Evolutionary conservation across 306 rosid genomes (phyloP), one percentile per base, ranked within the genome.

Genomic region (Citrullus amarus): DNA sequence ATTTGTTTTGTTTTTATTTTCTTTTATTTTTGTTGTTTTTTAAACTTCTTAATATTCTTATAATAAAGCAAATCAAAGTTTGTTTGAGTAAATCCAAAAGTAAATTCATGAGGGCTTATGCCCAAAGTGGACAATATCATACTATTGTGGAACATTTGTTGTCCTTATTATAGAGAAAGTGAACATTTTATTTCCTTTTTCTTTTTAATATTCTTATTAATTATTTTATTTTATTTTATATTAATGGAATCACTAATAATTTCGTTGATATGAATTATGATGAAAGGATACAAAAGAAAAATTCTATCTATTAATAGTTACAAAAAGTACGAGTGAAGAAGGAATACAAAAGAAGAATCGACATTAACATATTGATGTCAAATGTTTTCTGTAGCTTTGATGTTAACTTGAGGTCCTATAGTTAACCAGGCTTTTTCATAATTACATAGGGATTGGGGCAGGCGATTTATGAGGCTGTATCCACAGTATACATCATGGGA

Each of bases 401-500:
- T 60, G 22, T 34, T 74, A 82, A 32, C 59, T 57, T 71, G 55
- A 58, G 18, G 74, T 78, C 38, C 58, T 15, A 50, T 55, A 18
- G n/a, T 59, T 60, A 57, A 30, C 48, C 20, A 60, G 58, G 13
- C 62, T 50, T 59, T 20, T 79, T 25, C 55, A 55, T 79, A 78
- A 81, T 75, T 48, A 53, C 87, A 87, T 95, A 95, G 99, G 93
- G 96, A 92, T 76, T 95, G 99, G 99, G 99, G 97, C 65, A 83
- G 83, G 84, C 97, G 96, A 80, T 92, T 95, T 86, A 92, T 88
- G 97, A 86, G 90, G 88, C 82, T 95, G 80, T 92, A 78, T 86
- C 85, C 87, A 65, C 99, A 86, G 50, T 80, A 84, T 87, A 80
- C 92, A 72, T 86, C 91, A 41, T 95, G 99, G 97, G 93, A 86